These are phyloP conservation scores for Fusarium albidum DNA, from an alignment of 2,329 filamentous ascomycete genomes.

Conservation along the genomic window DNA sequence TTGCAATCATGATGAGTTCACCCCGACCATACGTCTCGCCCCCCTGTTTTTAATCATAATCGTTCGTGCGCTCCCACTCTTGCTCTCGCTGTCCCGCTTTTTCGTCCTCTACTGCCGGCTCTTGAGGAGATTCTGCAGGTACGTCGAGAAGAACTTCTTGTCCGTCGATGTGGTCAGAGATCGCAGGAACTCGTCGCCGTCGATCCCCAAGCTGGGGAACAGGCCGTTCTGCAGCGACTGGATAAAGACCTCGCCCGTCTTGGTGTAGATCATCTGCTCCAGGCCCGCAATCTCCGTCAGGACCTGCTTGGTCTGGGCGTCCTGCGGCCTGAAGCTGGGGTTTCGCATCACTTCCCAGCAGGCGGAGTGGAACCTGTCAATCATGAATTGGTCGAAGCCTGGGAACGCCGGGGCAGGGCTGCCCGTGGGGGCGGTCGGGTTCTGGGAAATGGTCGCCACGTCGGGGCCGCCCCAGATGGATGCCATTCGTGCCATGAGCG, in stretches of 20 bases:
- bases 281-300: constrained; percentile 86
- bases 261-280: constrained; percentile 89
- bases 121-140: constrained; percentile 67
- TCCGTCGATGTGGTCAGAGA: constrained; percentile 66
- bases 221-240: constrained; percentile 70
- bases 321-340: constrained; percentile 77
- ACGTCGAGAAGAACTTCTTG: constrained; percentile 69
- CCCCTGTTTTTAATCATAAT: constrained; percentile 5
- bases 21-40: constrained; percentile 2
- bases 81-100: background rate
- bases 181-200: constrained; percentile 67
- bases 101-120: constrained; percentile 43
- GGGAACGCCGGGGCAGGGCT: constrained; percentile 71
- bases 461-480: constrained; percentile 91
- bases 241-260: constrained; percentile 85
- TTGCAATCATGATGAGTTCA: constrained; percentile 21
- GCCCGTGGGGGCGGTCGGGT: constrained; percentile 58
- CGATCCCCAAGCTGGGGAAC: constrained; percentile 71
- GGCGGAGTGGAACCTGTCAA: constrained; percentile 85
- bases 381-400: constrained; percentile 91
- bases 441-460: constrained; percentile 64
- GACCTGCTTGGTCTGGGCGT: constrained; percentile 89
- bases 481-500: constrained; percentile 83
- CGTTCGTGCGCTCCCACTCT: constrained; percentile 8
- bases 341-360: constrained; percentile 90